Evolutionary conservation across 2,329 filamentous ascomycete species (phyloP).

Genomic region (Nakataea oryzae): DNA sequence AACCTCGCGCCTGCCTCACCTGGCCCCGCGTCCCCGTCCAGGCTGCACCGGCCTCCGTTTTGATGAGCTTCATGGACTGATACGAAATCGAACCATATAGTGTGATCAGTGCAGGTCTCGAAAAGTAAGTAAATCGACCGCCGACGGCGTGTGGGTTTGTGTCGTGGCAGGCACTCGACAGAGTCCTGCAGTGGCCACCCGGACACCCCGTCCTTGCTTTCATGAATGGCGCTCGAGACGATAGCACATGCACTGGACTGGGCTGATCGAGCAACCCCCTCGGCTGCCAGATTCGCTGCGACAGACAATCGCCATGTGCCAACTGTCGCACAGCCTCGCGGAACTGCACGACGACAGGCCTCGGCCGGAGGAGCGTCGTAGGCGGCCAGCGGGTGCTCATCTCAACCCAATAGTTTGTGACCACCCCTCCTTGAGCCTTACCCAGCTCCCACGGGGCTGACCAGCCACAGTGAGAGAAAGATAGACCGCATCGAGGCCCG

Average conservation of each 20-base stretch:
- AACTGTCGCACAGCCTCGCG: slow-evolving; percentile 1
- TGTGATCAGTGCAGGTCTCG: neutral
- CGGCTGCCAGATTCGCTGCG: neutral
- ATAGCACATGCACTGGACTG: too few relatives aligned
- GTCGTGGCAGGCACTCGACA: too few relatives aligned
- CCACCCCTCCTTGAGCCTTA: neutral
- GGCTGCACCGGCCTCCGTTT: too few relatives aligned
- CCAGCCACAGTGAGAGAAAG: neutral
- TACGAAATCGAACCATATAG: neutral
- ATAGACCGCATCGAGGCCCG: neutral
- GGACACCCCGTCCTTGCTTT: neutral
- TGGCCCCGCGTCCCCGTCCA: too few relatives aligned
- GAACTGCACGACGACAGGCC: neutral
- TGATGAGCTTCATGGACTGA: neutral
- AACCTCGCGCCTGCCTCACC: neutral
- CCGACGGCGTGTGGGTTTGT: too few relatives aligned
- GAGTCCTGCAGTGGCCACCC: too few relatives aligned
- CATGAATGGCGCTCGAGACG: too few relatives aligned
- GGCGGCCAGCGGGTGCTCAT: neutral
- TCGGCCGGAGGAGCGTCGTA: neutral
- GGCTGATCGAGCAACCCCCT: neutral
- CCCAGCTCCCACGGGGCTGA: neutral
- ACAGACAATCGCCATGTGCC: neutral
- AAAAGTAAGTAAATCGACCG: slow-evolving; percentile 1
- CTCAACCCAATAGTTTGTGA: neutral